Base-by-base conservation (phyloP, 1,284 basidiomycete species). In the Trichosporon asahii region DNA sequence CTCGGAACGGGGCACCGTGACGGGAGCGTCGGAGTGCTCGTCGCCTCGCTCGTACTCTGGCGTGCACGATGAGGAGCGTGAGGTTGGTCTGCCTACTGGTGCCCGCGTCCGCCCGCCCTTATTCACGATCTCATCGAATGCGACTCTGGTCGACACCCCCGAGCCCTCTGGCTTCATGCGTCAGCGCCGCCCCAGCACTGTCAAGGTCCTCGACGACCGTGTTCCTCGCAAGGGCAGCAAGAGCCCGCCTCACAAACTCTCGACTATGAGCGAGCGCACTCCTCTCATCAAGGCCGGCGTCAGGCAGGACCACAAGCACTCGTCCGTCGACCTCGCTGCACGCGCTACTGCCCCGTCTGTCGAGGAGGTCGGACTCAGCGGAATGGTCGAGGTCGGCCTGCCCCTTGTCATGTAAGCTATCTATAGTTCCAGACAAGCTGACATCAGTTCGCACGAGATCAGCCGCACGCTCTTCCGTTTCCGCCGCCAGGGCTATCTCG, bases 371-470 rank as follows among this genome's bases (percentile, higher is more conserved):
- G 77, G 76, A 0, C 67, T 82, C 55, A 80, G 80, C 21, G 72
- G 75, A 67, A 80, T 83, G 78, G 77, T 83, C 2, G 76, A 75
- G 68, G 77, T 75, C 21, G 75, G 72, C 37, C 49, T 76, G 61
- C 74, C 77, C 23, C 76, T 82, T 14, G 79, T 83, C 70, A 79
- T 83, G 80, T 80, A 67, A 70, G 77, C n/a, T 67, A n/a, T 31
- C 8, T 31, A 9, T 3, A 14, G 8, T n/a, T 2, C 1, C 0
- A 3, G 7, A n/a, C 21, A 8, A 23, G 40, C 44, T 64, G 21
- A 64, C 61, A 91, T 89, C 31, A 90, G 94, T 71, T 90, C 90
- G 2, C 91, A 94, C 82, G 91, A 94, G 79, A 85, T 95, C 61
- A 86, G 87, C 25, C 84, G 88, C 63, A 79, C 86, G 11, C 82